Evolutionary conservation across 2,329 filamentous ascomycete species (phyloP).

Genomic region (Pseudohalonectria lignicola): DNA sequence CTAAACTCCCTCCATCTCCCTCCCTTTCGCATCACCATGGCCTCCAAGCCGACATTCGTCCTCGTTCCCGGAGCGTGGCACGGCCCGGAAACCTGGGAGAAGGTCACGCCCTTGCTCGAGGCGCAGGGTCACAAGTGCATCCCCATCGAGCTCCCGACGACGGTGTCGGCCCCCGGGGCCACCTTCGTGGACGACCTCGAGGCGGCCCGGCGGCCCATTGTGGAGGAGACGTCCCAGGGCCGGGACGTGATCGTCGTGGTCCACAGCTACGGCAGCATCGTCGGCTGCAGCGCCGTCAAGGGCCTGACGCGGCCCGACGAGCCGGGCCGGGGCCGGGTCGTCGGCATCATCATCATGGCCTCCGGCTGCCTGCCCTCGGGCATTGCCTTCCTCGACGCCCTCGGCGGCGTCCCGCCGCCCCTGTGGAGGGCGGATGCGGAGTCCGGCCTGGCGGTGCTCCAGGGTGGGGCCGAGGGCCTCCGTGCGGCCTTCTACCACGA

Average conservation of each 20-base stretch:
- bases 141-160: background rate
- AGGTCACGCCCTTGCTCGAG: background rate
- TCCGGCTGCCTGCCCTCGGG: slow-evolving; percentile 27
- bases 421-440: slow-evolving; percentile 24
- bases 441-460: slow-evolving; percentile 29
- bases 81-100: background rate
- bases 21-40: no score
- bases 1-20: no score
- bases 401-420: slow-evolving; percentile 28
- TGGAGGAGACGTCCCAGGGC: slow-evolving; percentile 20
- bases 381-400: slow-evolving; percentile 15
- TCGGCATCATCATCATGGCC: slow-evolving; percentile 31
- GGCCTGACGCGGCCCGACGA: slow-evolving; percentile 19
- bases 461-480: slow-evolving; percentile 20
- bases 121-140: background rate
- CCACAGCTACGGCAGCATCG: slow-evolving; percentile 37
- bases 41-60: background rate
- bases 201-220: slow-evolving; percentile 22
- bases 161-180: background rate
- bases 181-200: slow-evolving; percentile 24
- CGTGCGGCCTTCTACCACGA: slow-evolving; percentile 39
- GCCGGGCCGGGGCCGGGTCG: slow-evolving; percentile 22
- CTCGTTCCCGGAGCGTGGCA: background rate
- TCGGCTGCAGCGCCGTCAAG: slow-evolving; percentile 32
- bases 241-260: slow-evolving; percentile 32